phyloP scores from a whole-genome alignment of 805 yeast genomes.

The Yamadazyma sp. region DNA sequence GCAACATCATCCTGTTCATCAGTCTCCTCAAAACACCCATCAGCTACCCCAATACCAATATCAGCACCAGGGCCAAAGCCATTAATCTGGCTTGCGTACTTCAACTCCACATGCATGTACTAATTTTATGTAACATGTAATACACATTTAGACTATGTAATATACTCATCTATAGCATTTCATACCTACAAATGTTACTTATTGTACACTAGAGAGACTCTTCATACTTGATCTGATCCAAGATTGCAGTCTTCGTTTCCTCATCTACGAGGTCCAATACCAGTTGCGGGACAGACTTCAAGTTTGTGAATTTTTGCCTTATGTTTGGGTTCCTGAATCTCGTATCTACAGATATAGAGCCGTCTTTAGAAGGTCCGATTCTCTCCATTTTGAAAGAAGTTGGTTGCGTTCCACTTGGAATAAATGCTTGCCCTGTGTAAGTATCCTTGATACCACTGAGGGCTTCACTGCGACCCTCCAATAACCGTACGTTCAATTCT shows the following conservation, averaged over 20 bases:
- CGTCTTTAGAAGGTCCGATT: conserved; percentile 21
- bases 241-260: conserved; percentile 57
- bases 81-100: no score
- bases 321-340: conserved; percentile 44
- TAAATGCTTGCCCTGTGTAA: conserved; percentile 79
- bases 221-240: conserved; percentile 59
- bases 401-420: conserved; percentile 78
- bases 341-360: conserved; percentile 48
- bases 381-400: conserved; percentile 34
- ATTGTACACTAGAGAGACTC: conserved; percentile 11
- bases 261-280: conserved; percentile 57
- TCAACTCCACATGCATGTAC: no score
- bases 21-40: no score
- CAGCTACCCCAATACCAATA: no score
- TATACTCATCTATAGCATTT: background rate
- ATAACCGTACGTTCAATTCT: conserved; percentile 63
- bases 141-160: conserved; percentile 1
- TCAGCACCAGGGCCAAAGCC: conserved; percentile 1
- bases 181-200: background rate
- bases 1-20: background rate
- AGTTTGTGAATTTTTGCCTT: conserved; percentile 60
- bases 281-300: conserved; percentile 55
- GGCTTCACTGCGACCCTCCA: conserved; percentile 56
- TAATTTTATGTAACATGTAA: no score
- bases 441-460: conserved; percentile 70